Evolutionary conservation across 2,329 filamentous ascomycete species (phyloP).

Genomic region (Cladosporium sp.): DNA sequence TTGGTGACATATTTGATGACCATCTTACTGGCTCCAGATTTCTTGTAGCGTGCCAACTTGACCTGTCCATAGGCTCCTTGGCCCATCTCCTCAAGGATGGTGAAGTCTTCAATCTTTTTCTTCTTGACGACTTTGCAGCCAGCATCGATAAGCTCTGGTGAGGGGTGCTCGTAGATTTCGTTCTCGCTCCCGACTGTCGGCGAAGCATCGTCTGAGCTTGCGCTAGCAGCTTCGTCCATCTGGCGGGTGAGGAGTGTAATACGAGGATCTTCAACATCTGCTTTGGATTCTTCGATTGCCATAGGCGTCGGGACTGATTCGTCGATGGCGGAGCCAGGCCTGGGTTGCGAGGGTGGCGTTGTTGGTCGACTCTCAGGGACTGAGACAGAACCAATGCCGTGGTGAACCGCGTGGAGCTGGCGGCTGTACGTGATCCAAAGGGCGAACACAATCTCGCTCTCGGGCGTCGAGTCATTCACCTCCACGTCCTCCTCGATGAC

Average conservation of each 20-base stretch:
- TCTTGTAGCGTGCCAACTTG: constrained; percentile 85
- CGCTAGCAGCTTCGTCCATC: constrained; percentile 30
- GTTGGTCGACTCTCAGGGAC: constrained; percentile 59
- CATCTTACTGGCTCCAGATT: constrained; percentile 67
- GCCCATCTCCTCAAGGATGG: constrained; percentile 95
- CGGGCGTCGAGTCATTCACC: constrained; percentile 44
- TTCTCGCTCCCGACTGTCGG: constrained; percentile 17
- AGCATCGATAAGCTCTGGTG: constrained; percentile 31
- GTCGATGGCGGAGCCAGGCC: constrained; percentile 20
- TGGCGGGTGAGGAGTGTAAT: constrained; percentile 49
- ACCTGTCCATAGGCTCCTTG: constrained; percentile 97
- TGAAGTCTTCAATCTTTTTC: constrained; percentile 84
- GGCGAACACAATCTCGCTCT: constrained; percentile 82
- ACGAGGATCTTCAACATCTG: constrained; percentile 33
- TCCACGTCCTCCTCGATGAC: constrained; percentile 62
- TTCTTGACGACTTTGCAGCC: constrained; percentile 47
- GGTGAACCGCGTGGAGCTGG: constrained; percentile 74
- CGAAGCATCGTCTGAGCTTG: constrained; percentile 12
- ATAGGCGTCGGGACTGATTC: constrained; percentile 27
- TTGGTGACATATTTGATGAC: constrained; percentile 99
- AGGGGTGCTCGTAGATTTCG: constrained; percentile 36
- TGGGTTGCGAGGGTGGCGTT: constrained; percentile 71
- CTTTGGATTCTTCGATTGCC: constrained; percentile 28
- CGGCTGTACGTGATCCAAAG: constrained; percentile 97
- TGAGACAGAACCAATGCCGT: constrained; percentile 58